A percentile compares a stretch with the other conserved stretches of the same genome.
Evolutionary conservation across 2,329 filamentous ascomycete species (phyloP).

Genomic region (Penicillium sp.): DNA sequence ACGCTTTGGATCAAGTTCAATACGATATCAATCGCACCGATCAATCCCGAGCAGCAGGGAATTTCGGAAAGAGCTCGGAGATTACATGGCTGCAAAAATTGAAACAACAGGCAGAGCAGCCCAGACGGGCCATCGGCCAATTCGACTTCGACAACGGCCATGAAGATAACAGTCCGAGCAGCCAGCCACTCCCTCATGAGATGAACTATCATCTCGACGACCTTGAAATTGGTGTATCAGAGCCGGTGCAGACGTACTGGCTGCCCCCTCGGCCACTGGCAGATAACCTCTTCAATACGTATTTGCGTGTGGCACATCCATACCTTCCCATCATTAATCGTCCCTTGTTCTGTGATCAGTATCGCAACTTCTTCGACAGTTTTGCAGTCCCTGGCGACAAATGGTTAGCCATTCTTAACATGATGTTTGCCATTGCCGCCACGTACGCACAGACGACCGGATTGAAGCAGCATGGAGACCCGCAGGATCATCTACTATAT

Average conservation of each 20-base stretch:
- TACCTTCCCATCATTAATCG: constrained; percentile 40
- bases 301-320: constrained; percentile 35
- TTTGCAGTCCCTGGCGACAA: constrained; percentile 27
- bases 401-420: constrained; percentile 42
- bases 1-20: constrained; percentile 10
- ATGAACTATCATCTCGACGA: constrained; percentile 38
- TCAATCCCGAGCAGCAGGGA: constrained; percentile 11
- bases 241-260: constrained; percentile 35
- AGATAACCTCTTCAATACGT: constrained; percentile 36
- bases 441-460: constrained; percentile 32
- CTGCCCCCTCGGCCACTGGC: constrained; percentile 34
- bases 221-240: constrained; percentile 32
- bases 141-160: too few relatives aligned
- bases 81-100: constrained; percentile 14
- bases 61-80: constrained; percentile 17
- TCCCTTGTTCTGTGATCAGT: constrained; percentile 33
- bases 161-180: neutral
- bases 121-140: neutral
- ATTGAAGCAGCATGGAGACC: constrained; percentile 26
- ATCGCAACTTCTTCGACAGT: constrained; percentile 25
- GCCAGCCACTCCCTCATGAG: neutral
- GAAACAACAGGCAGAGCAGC: constrained; percentile 3
- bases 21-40: constrained; percentile 12
- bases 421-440: constrained; percentile 42
- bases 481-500: constrained; percentile 34